A percentile compares a stretch with the other conserved stretches of the same genome.
phyloP scores from a whole-genome alignment of 1,284 basidiomycete species.

The Fomitopsis betulina region DNA sequence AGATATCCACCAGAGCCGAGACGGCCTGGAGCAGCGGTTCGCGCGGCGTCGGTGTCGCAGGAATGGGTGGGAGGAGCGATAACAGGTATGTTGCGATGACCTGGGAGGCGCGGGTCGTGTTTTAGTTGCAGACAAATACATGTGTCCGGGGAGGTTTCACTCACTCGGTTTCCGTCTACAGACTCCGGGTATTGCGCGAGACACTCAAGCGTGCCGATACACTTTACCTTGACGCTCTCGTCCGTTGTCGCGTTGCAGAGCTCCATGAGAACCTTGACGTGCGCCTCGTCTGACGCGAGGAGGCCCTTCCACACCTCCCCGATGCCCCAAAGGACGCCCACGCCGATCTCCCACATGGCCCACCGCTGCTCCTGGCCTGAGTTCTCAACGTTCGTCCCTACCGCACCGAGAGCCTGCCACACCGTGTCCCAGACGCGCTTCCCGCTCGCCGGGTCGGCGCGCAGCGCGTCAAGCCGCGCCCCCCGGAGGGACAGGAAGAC shows the following conservation, averaged over 20 bases:
- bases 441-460: slow-evolving; percentile 45
- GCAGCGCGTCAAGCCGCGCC: slow-evolving; percentile 26
- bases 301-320: slow-evolving; percentile 63
- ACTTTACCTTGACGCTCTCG: slow-evolving; percentile 61
- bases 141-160: slow-evolving; percentile 13
- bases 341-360: slow-evolving; percentile 69
- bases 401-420: slow-evolving; percentile 48
- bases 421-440: slow-evolving; percentile 54
- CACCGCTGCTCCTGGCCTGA: slow-evolving; percentile 61
- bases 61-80: slow-evolving; percentile 43
- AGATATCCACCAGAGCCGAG: slow-evolving; percentile 91
- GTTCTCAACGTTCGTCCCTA: slow-evolving; percentile 54
- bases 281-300: slow-evolving; percentile 51
- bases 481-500: slow-evolving; percentile 71
- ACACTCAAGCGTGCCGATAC: slow-evolving; percentile 78
- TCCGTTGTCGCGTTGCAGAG: slow-evolving; percentile 55
- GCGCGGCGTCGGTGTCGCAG: slow-evolving; percentile 40
- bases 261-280: slow-evolving; percentile 64
- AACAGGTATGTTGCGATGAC: slow-evolving; percentile 67
- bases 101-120: slow-evolving; percentile 31
- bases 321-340: slow-evolving; percentile 78
- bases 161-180: slow-evolving; percentile 68
- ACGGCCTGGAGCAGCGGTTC: slow-evolving; percentile 80
- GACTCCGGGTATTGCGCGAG: slow-evolving; percentile 68
- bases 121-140: slow-evolving; percentile 3